phyloP scores from a whole-genome alignment of 441 rosid genomes.

The Jatropha multifida region DNA sequence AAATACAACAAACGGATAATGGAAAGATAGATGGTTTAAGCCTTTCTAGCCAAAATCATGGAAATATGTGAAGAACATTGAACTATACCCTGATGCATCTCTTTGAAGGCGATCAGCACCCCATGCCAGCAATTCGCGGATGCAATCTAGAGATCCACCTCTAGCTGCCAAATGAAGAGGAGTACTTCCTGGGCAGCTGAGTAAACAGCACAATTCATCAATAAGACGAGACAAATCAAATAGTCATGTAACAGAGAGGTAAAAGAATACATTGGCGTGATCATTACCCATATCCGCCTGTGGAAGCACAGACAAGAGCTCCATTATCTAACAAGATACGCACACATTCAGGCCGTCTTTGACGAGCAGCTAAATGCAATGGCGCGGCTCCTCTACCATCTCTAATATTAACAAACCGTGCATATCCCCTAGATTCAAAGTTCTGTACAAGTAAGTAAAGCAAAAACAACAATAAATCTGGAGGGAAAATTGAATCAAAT shows the following conservation, averaged over 20 bases:
- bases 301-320: conserved; percentile 74
- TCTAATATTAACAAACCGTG: conserved; percentile 68
- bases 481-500: background rate
- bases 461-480: background rate
- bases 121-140: conserved; percentile 90
- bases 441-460: conserved; percentile 9
- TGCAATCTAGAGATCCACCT: conserved; percentile 94
- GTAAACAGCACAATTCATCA: conserved; percentile 26
- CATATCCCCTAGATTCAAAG: conserved; percentile 56
- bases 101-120: conserved; percentile 97
- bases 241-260: background rate
- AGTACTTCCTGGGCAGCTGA: conserved; percentile 84
- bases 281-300: conserved; percentile 68
- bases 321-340: conserved; percentile 64
- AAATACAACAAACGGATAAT: background rate
- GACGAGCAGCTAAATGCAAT: conserved; percentile 75
- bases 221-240: conserved; percentile 12
- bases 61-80: background rate
- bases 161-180: conserved; percentile 98
- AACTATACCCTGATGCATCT: conserved; percentile 86
- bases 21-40: background rate
- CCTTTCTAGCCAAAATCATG: background rate
- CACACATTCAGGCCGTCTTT: conserved; percentile 56
- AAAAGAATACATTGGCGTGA: conserved; percentile 3
- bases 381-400: conserved; percentile 76